Conservation (phyloP, 306 rosid genomes). For the Spatholobus suberectus region DNA sequence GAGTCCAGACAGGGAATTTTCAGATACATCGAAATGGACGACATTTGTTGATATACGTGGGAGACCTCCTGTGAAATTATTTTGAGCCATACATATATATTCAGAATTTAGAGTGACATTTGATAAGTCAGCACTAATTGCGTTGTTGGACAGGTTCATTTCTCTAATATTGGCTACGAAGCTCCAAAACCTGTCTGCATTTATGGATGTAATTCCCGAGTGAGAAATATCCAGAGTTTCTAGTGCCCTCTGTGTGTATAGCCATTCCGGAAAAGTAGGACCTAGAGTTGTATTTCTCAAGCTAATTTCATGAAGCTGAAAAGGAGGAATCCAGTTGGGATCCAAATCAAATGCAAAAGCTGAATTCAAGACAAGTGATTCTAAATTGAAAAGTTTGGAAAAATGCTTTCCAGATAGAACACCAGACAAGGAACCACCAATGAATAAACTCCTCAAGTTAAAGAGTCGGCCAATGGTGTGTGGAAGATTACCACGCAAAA, state of each 20-base stretch:
- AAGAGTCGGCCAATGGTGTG: background rate
- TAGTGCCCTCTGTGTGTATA: background rate
- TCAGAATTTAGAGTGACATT: slow-evolving; percentile 13
- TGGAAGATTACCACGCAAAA: background rate
- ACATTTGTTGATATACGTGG: slow-evolving; percentile 39
- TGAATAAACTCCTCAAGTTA: background rate
- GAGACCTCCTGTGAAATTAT: slow-evolving; percentile 26
- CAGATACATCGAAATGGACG: background rate
- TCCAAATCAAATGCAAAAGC: background rate
- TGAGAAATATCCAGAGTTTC: background rate
- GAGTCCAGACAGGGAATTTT: slow-evolving; percentile 39
- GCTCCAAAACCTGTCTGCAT: background rate
- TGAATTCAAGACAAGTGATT: background rate
- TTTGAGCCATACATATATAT: background rate
- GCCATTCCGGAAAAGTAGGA: slow-evolving; percentile 26
- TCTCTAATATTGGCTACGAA: background rate
- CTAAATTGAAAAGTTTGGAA: background rate
- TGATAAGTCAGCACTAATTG: slow-evolving; percentile 22
- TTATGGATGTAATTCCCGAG: background rate
- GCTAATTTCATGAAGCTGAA: background rate
- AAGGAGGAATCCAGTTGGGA: background rate
- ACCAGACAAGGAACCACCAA: background rate
- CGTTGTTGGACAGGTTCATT: slow-evolving; percentile 23
- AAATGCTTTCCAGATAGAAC: slow-evolving; percentile 1
- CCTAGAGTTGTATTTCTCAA: background rate